Base-by-base conservation (phyloP, 805 yeast species). In the Pichia manshurica region DNA sequence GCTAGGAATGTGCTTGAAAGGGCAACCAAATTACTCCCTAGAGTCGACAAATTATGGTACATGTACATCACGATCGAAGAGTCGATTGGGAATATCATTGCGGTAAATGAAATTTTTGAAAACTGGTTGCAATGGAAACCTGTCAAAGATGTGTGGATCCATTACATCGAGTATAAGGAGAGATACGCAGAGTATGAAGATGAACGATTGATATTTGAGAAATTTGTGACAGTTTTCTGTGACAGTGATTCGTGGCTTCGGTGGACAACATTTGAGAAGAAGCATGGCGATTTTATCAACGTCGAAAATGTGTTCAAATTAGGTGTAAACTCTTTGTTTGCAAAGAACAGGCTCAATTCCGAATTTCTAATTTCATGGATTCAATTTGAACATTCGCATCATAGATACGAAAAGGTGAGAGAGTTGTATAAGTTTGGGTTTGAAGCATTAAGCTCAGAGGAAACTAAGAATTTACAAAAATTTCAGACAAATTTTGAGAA, bases 71-170 rank as follows among this genome's bases (percentile, higher is more conserved):
- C 84, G 40, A 75, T 90, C 16, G 97, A 89, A 63, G 97, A 89
- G 64, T 74, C 84, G 0, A 65, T 88, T 22, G 81, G 80, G 35
- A 80, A 87, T 58, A 66, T 78, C 36, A 61, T 68, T 4, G 81
- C 82, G 7, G 83, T 83, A 2, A 66, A 95, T 44, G 63, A 66
- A 13, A 71, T 91, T 6, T 90, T 83, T 64, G 80, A 81, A 49
- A 72, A 84, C 48, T 91, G 99, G 99, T 67, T 85, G 44, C 67
- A 70, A 22, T 85, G 95, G 88, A 79, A 78, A 52, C 96, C 96
- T 0, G 57, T 58, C 4, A 50, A 62, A 2, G 67, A 73, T 12
- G 93, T 86, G 0, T 90, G 95, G 93, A 76, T 73, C 44, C 77
- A 90, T 3, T 90, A 76, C 58, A 68, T 87, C 22, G 77, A 77